Conservation (phyloP, 345 rosid species). For the Populus alba region DNA sequence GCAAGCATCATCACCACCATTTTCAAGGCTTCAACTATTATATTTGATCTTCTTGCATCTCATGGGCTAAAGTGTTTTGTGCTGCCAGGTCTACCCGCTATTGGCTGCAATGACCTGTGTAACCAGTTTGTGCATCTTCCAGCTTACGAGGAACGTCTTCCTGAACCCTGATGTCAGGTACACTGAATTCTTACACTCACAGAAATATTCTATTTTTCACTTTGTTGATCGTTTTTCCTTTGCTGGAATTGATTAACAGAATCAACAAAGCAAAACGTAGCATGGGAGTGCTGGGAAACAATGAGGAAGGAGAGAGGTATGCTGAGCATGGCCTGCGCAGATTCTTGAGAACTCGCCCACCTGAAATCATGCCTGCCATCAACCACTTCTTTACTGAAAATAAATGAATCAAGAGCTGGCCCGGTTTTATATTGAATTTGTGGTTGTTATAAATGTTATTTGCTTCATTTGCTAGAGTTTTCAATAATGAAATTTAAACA, state of each 20-base stretch:
- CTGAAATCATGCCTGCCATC: conserved; percentile 74
- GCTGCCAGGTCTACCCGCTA: conserved; percentile 60
- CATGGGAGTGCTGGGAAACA: conserved; percentile 56
- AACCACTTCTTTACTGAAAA: conserved; percentile 65
- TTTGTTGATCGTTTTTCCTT: background rate
- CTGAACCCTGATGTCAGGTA: conserved; percentile 75
- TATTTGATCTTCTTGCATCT: background rate
- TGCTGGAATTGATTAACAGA: conserved; percentile 25
- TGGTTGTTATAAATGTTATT: background rate
- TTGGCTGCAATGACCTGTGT: conserved; percentile 77
- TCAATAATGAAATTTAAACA: background rate
- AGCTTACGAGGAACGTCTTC: conserved; percentile 58
- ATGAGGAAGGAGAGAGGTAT: conserved; percentile 64
- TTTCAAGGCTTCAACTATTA: too few relatives aligned
- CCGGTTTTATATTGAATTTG: too few relatives aligned
- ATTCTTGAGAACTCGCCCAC: conserved; percentile 63
- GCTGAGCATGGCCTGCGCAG: conserved; percentile 62
- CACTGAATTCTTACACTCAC: background rate
- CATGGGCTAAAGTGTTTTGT: background rate
- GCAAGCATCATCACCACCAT: background rate
- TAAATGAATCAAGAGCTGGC: conserved; percentile 14
- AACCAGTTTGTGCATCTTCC: conserved; percentile 54
- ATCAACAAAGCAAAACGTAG: conserved; percentile 46
- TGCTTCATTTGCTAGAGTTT: background rate
- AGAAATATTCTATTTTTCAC: too few relatives aligned